Evolutionary conservation across 331 rosid genomes (phyloP), one percentile per base, ranked within the genome.

Genomic region (Cydonia oblonga): DNA sequence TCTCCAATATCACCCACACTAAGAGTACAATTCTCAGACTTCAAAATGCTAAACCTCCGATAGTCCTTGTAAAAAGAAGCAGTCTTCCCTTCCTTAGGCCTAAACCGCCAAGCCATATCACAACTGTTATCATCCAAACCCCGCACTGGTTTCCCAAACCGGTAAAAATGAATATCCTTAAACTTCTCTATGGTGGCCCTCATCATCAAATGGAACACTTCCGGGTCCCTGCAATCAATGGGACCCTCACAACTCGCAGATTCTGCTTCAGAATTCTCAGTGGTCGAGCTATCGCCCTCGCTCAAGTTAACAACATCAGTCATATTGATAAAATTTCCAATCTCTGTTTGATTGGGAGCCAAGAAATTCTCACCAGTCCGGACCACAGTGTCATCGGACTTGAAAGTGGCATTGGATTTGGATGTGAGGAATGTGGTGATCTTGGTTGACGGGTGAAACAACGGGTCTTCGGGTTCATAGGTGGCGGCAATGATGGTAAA

Each of bases 51-150:
- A 83, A 95, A 95, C 81, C 99, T 91, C 81, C 97, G 82, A 73
- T 89, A 95, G 73, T 95, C 99, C 88, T 95, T 95, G 70, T 95
- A 91, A 79, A 89, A 90, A 0, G 96, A 76, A 44, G 99, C 90
- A 49, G 96, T 83, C 84, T 95, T 91, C 74, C 99, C 99, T 70
- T 95, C 99, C 82, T 91, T 91, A 6, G 99, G 99, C 88, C 96
- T 86, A 75, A 84, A 95, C 70, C 96, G 83, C 99, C 99, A 95
- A 0, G 99, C 99, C 97, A 95, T 95, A 82, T 95, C 99, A 9
- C 99, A 95, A 71, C 79, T 88, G 76, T 80, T 82, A 58, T 80
- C 91, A 76, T 87, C 83, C 0, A 83, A 81, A 10, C 97, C 97
- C 7, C 19, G 70, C 30, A 80, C 90, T 0, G 97, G 86, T 70